Evolutionary conservation across 768 basidiomycete species (phyloP), one percentile per base, ranked within the genome.

Genomic region (Boletales sp.): DNA sequence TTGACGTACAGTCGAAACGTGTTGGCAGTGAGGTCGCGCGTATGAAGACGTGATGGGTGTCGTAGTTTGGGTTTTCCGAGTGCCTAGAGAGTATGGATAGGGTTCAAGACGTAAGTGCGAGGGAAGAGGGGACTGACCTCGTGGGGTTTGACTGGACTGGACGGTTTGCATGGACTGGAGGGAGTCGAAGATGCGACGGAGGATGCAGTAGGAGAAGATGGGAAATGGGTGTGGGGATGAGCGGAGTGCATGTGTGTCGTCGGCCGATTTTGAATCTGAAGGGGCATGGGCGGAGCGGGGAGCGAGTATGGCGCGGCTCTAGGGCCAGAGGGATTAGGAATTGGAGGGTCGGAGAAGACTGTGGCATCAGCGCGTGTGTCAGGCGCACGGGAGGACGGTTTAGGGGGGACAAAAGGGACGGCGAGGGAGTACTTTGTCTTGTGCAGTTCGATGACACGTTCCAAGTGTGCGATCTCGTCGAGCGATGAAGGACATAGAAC

Each of bases 1-100:
- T 87, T 88, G 52, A 91, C 56, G 57, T 91, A 89, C 35, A 87
- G 77, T 11, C 84, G 77, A 62, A 91, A 87, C 0, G 82, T 85
- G 52, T 84, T 84, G 4, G 72, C 77, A 2, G 81, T 90, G 25
- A 91, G 78, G 49, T 90, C 85, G 17, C 74, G 73, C 0, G 81
- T 77, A 48, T 77, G 84, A 25, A 90, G 69, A 36, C 84, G 77
- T 0, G 83, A 82, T 1, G 88, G 89, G 64, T 90, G 87, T 40
- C 86, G 84, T 40, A 90, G 70, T 60, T 79, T 82, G 5, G 72
- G 61, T 17, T 69, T 71, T 4, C 57, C n/a, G 15, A 44, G 38
- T 8, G 30, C 32, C 54, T 59, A 33, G 14, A 31, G 35, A 17
- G 17, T 13, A 49, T 8, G 9, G 11, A 14, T 37, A 17, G 13